Evolutionary conservation across 441 rosid species (phyloP).

Genomic region (Brassica balearica): DNA sequence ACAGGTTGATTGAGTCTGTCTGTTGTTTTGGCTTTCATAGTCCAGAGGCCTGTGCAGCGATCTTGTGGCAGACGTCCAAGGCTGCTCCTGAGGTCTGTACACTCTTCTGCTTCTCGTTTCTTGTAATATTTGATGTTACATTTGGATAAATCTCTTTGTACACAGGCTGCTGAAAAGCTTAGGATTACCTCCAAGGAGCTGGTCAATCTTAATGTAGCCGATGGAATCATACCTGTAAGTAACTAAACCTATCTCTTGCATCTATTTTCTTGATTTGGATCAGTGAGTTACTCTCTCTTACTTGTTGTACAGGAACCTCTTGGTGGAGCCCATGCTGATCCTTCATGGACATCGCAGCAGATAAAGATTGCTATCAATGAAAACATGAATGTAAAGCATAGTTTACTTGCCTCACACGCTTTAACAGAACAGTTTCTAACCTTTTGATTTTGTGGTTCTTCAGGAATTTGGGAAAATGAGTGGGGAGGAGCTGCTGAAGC

Average conservation of each 20-base stretch:
- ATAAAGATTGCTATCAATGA: slow-evolving; percentile 76
- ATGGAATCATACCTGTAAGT: slow-evolving; percentile 79
- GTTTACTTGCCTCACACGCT: background rate
- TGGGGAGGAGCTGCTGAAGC: slow-evolving; percentile 63
- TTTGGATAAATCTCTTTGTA: slow-evolving; percentile 15
- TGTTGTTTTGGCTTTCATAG: slow-evolving; percentile 46
- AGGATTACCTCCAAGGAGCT: slow-evolving; percentile 80
- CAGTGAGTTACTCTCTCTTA: background rate
- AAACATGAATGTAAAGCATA: slow-evolving; percentile 66
- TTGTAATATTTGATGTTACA: slow-evolving; percentile 6
- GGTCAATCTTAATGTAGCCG: slow-evolving; percentile 74
- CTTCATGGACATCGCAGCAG: slow-evolving; percentile 76
- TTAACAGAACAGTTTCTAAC: slow-evolving; percentile 23
- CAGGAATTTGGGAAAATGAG: slow-evolving; percentile 75
- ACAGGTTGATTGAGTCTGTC: slow-evolving; percentile 1
- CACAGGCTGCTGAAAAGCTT: slow-evolving; percentile 92
- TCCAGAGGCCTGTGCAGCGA: slow-evolving; percentile 99
- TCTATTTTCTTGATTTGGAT: slow-evolving; percentile 19
- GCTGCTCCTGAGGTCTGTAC: slow-evolving; percentile 84
- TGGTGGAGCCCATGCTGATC: slow-evolving; percentile 95
- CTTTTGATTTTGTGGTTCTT: slow-evolving; percentile 26
- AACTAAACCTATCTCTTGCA: slow-evolving; percentile 40
- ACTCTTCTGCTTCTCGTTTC: slow-evolving; percentile 22
- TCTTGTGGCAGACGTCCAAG: slow-evolving; percentile 88
- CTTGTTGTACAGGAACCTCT: slow-evolving; percentile 75